These are phyloP conservation scores for Cryptococcus sp. DNA, from an alignment of 1,284 basidiomycete species.

Conservation along the genomic window DNA sequence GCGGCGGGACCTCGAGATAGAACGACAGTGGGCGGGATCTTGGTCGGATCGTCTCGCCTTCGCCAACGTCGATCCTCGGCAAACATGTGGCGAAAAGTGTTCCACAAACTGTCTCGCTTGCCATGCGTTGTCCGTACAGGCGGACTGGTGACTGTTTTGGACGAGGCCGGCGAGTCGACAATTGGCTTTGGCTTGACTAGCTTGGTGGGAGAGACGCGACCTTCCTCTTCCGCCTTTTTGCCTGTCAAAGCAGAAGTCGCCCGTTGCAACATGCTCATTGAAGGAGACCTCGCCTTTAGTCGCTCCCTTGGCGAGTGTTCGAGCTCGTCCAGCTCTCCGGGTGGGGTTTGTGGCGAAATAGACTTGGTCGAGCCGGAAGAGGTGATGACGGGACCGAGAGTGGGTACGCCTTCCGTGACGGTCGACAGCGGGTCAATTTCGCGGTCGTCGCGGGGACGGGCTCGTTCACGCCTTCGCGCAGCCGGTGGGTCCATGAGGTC, in stretches of 20 bases:
- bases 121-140: not conserved
- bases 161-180: not conserved
- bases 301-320: slow-evolving; percentile 16
- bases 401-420: too few relatives aligned
- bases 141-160: not conserved
- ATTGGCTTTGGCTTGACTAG: slow-evolving; percentile 24
- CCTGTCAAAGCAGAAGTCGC: slow-evolving; percentile 72
- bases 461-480: slow-evolving; percentile 23
- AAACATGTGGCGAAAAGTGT: slow-evolving; percentile 49
- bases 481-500: slow-evolving; percentile 22
- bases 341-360: too few relatives aligned
- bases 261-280: slow-evolving; percentile 87
- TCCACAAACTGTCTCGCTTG: slow-evolving; percentile 47
- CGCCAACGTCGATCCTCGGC: slow-evolving; percentile 47
- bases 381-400: too few relatives aligned
- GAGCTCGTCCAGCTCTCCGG: too few relatives aligned
- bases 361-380: too few relatives aligned
- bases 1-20: slow-evolving; percentile 30
- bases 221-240: slow-evolving; percentile 13
- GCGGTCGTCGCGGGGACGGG: too few relatives aligned
- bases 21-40: slow-evolving; percentile 22
- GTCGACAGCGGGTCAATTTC: too few relatives aligned
- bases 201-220: slow-evolving; percentile 35
- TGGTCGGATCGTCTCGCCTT: slow-evolving; percentile 26
- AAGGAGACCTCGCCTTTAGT: slow-evolving; percentile 66